Percentiles rank a stretch among this genome's conserved stretches.
Conservation (phyloP, 2,329 filamentous ascomycete species). For the Pseudocercospora fuligena region DNA sequence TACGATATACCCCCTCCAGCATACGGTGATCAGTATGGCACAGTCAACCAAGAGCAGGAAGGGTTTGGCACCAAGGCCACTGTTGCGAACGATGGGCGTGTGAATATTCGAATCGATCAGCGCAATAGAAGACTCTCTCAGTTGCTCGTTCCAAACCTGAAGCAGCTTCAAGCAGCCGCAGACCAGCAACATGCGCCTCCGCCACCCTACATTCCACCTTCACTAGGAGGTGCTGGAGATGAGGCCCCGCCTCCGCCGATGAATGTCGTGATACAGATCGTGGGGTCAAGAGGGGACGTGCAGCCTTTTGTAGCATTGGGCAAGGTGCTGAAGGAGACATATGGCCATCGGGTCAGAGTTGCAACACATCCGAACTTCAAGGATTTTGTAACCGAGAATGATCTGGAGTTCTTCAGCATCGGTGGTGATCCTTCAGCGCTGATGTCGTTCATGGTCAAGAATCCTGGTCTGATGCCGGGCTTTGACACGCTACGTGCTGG, state of each 20-base stretch:
- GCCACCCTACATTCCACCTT: conserved; percentile 74
- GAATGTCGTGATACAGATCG: conserved; percentile 56
- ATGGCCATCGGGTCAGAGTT: conserved; percentile 53
- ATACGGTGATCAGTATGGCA: conserved; percentile 46
- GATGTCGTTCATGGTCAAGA: conserved; percentile 86
- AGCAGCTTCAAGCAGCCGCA: conserved; percentile 57
- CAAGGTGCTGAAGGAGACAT: conserved; percentile 55
- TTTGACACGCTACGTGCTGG: conserved; percentile 76
- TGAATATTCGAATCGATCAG: conserved; percentile 80
- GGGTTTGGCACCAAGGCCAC: conserved; percentile 47
- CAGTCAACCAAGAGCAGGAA: conserved; percentile 44
- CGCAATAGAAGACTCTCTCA: conserved; percentile 68
- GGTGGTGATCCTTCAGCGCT: conserved; percentile 56
- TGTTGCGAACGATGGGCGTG: conserved; percentile 68
- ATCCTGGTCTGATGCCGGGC: conserved; percentile 82
- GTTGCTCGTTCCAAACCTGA: conserved; percentile 68
- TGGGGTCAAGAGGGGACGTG: conserved; percentile 56
- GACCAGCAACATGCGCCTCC: conserved; percentile 58
- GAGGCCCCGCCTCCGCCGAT: conserved; percentile 57
- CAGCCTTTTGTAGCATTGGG: conserved; percentile 57
- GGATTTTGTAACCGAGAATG: conserved; percentile 55
- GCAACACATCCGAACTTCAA: conserved; percentile 57
- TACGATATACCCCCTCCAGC: conserved; percentile 44
- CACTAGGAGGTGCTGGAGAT: conserved; percentile 67
- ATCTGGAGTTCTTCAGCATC: conserved; percentile 58